Evolutionary conservation across 2,329 filamentous ascomycete genomes (phyloP).

Genomic region (Aspergillus piperis): DNA sequence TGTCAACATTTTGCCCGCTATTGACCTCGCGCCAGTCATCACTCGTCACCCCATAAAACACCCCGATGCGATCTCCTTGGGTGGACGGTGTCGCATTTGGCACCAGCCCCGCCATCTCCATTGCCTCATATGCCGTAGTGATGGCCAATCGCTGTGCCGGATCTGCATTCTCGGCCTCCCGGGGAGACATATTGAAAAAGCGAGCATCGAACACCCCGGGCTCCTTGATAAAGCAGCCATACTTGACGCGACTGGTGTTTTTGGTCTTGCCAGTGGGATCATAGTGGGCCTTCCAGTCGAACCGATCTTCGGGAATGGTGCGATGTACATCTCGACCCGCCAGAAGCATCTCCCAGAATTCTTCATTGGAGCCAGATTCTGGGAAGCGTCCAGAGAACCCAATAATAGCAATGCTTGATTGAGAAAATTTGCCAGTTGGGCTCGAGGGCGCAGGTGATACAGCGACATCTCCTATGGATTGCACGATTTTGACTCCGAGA

Average conservation of each 20-base stretch:
- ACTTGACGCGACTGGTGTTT: constrained; percentile 75
- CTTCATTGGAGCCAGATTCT: constrained; percentile 68
- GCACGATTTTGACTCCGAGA: neutral
- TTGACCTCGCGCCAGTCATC: constrained; percentile 79
- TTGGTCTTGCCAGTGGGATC: constrained; percentile 71
- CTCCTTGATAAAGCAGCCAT: constrained; percentile 73
- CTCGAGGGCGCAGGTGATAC: neutral
- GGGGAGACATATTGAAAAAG: constrained; percentile 85
- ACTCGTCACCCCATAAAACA: constrained; percentile 73
- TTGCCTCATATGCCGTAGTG: constrained; percentile 75
- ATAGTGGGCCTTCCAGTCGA: constrained; percentile 68
- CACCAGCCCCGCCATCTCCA: constrained; percentile 78
- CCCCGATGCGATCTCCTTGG: constrained; percentile 65
- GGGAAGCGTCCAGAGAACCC: constrained; percentile 79
- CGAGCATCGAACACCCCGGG: constrained; percentile 76
- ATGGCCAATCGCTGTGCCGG: constrained; percentile 78
- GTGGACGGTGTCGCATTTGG: constrained; percentile 71
- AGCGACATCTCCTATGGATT: neutral
- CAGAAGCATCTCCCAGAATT: constrained; percentile 73
- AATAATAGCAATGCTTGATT: constrained; percentile 76
- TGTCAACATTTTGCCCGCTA: constrained; percentile 69
- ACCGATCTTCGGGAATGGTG: constrained; percentile 64
- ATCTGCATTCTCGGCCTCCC: constrained; percentile 77
- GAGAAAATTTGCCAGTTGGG: constrained; percentile 6
- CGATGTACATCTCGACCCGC: constrained; percentile 72